Base-by-base conservation (phyloP, 2,329 filamentous ascomycete species). In the Penicillium sp. region DNA sequence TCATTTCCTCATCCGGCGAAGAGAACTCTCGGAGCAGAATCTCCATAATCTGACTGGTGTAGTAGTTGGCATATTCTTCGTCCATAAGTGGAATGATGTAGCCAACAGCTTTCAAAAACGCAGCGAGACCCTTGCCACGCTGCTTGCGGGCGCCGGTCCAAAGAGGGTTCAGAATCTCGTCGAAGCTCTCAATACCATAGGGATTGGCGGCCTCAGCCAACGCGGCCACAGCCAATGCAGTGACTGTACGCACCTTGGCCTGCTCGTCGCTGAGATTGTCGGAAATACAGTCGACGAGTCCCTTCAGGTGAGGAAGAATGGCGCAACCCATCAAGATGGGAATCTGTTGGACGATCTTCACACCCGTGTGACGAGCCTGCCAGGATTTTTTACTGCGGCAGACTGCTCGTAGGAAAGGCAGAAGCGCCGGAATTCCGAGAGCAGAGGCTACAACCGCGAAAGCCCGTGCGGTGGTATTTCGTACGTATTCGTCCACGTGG, bases 81-180 rank as follows among this genome's bases (percentile, higher is more conserved):
- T 98, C 93, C 93, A 98, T 98, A 45, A 98, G 80, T 4, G 93
- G 93, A 54, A 98, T 97, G 64, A 98, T 95, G 68, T 93, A 97
- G 26, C 93, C 93, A 38, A 98, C 91, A 40, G 93, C 93, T 73
- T 98, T 98, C 52, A 98, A 76, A 71, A 96, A 98, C 11, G 90
- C 91, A 25, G 93, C 91, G 39, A 98, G 78, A 60, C 91, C 90
- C 69, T 98, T 98, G 54, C 93, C 93, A 64, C 93, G 84, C 72
- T 98, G 93, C 73, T 96, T 96, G 54, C 91, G 83, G 27, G 90
- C 91, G 50, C 93, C 93, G 5, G 89, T 96, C 93, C 93, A 98
- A 0, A 98, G 78, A 4, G 93, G 93, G 65, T 97, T 96, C 43
- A 98, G 78, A 52, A 98, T 97, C 50, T 95, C 90, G 62, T 98